Conservation (phyloP, 768 basidiomycete species). For the Mycena epipterygia region DNA sequence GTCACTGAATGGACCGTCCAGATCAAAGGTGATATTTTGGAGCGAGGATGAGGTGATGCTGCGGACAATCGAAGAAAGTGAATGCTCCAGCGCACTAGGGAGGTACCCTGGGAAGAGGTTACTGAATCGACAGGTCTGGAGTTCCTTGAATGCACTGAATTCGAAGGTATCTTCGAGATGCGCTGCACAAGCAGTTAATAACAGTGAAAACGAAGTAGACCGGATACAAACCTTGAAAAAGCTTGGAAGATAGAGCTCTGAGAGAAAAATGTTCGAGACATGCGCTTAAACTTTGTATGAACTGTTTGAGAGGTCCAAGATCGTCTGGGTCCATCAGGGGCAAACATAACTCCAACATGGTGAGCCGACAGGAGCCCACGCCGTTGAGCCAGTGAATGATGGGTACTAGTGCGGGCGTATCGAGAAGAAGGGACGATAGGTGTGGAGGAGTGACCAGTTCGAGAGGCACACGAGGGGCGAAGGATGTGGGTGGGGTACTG, state of each 20-base stretch:
- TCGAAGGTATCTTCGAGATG: background rate
- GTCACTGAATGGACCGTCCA: background rate
- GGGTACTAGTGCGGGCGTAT: background rate
- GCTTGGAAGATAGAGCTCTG: background rate
- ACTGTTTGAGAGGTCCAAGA: background rate
- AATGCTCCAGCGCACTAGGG: background rate
- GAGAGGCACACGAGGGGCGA: background rate
- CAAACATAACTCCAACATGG: background rate
- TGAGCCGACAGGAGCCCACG: background rate
- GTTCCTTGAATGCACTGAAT: background rate
- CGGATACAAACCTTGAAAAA: background rate
- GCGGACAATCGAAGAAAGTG: background rate
- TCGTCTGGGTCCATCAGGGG: background rate
- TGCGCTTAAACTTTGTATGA: background rate
- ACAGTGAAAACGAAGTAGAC: background rate
- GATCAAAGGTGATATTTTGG: background rate
- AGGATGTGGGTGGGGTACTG: background rate
- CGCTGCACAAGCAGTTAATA: background rate
- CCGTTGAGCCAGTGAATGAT: background rate
- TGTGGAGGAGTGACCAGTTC: background rate
- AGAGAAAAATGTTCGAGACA: conserved; percentile 7
- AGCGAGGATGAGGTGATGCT: background rate
- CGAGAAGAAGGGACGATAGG: background rate
- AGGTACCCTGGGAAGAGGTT: background rate
- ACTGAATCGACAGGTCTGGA: background rate